phyloP scores from a whole-genome alignment of 371 early-diverging fungal genomes.

The Apophysomyces ossiformis region DNA sequence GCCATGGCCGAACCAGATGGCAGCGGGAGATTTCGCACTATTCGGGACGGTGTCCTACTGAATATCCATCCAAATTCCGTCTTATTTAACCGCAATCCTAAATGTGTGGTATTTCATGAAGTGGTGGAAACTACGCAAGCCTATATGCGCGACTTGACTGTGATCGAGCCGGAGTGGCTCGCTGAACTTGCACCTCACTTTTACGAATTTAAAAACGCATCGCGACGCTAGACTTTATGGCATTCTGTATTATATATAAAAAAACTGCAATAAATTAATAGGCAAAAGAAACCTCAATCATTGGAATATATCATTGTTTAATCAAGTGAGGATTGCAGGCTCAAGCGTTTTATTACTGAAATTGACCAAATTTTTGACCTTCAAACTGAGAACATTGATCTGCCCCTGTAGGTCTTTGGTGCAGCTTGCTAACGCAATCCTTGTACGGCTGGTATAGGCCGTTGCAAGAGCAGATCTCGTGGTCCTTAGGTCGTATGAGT shows the following conservation, averaged over 20 bases:
- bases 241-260: not conserved
- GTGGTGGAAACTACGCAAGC: conserved; percentile 76
- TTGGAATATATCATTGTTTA: too few species aligned
- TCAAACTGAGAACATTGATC: too few species aligned
- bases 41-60: conserved; percentile 62
- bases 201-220: conserved; percentile 48
- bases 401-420: too few species aligned
- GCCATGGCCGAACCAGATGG: conserved; percentile 64
- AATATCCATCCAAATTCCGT: conserved; percentile 80
- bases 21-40: conserved; percentile 68
- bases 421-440: too few species aligned
- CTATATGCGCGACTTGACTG: conserved; percentile 76
- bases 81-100: conserved; percentile 73
- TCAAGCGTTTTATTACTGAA: too few species aligned
- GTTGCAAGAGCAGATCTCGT: too few species aligned
- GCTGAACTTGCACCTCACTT: conserved; percentile 72
- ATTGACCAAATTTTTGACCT: too few species aligned
- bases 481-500: too few species aligned
- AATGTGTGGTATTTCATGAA: conserved; percentile 85
- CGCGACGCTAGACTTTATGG: not conserved
- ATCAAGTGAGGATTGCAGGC: too few species aligned
- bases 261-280: not conserved
- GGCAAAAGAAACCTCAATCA: not conserved
- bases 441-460: too few species aligned
- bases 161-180: conserved; percentile 74